A percentile compares a stretch with the other conserved stretches of the same genome.
Evolutionary conservation across 495 filamentous ascomycete genomes (phyloP).

Genomic region (Daldinia loculata): DNA sequence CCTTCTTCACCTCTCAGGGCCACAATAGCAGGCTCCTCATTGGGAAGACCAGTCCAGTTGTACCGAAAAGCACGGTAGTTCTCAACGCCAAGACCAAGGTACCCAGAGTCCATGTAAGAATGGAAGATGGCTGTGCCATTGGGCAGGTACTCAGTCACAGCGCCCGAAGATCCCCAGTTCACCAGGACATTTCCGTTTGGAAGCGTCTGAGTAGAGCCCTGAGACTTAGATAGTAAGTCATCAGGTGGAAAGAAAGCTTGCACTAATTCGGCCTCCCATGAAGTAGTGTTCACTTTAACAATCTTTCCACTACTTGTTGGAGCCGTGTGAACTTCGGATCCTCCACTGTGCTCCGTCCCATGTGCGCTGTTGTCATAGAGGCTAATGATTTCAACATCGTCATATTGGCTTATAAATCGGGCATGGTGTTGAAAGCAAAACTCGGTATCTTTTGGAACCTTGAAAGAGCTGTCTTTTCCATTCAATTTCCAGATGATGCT

Average conservation of each 20-base stretch:
- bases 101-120: slow-evolving; percentile 47
- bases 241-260: slow-evolving; percentile 50
- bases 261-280: slow-evolving; percentile 59
- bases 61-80: slow-evolving; percentile 51
- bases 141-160: slow-evolving; percentile 65
- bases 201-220: slow-evolving; percentile 68
- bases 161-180: slow-evolving; percentile 68
- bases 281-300: slow-evolving; percentile 62
- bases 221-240: slow-evolving; percentile 64
- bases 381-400: slow-evolving; percentile 53
- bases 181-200: slow-evolving; percentile 64
- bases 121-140: slow-evolving; percentile 63
- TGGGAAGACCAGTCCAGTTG: slow-evolving; percentile 51
- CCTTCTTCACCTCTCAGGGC: slow-evolving; percentile 39
- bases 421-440: slow-evolving; percentile 73
- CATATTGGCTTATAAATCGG: slow-evolving; percentile 60
- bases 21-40: slow-evolving; percentile 47
- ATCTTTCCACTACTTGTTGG: slow-evolving; percentile 64
- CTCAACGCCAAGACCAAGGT: slow-evolving; percentile 43
- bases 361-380: slow-evolving; percentile 52
- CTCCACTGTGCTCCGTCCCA: slow-evolving; percentile 49
- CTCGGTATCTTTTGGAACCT: slow-evolving; percentile 42
- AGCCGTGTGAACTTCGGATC: slow-evolving; percentile 50
- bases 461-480: slow-evolving; percentile 58
- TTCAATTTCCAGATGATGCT: slow-evolving; percentile 66